Percentiles rank a stretch among this genome's conserved stretches.
These are phyloP conservation scores for Elsinoe perseae DNA, from an alignment of 2,329 filamentous ascomycete species.

Conservation along the genomic window DNA sequence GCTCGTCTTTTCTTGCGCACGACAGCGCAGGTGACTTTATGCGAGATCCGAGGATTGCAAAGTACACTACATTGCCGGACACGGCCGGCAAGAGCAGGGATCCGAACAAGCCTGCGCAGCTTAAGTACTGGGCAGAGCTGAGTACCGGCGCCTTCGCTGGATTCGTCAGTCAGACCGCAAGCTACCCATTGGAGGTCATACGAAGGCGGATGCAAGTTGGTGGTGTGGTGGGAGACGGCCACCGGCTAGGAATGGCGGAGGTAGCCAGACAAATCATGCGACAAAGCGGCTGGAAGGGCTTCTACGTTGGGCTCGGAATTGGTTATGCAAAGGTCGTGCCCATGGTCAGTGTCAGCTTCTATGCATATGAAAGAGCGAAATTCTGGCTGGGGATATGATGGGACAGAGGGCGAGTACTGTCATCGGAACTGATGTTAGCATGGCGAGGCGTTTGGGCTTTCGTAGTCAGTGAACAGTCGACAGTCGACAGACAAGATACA, in stretches of 20 bases:
- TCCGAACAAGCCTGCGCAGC: slow-evolving; percentile 54
- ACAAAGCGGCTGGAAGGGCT: slow-evolving; percentile 71
- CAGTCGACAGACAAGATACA: neutral
- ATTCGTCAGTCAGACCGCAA: slow-evolving; percentile 80
- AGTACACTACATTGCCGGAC: slow-evolving; percentile 65
- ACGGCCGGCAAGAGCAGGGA: slow-evolving; percentile 31
- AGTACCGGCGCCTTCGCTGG: slow-evolving; percentile 77
- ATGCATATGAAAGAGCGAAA: slow-evolving; percentile 59
- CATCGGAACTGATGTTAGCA: neutral
- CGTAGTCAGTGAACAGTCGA: neutral
- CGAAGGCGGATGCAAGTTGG: slow-evolving; percentile 92
- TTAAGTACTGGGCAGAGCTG: slow-evolving; percentile 82
- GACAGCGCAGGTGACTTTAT: slow-evolving; percentile 82
- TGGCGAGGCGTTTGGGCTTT: slow-evolving; percentile 15
- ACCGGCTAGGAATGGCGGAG: slow-evolving; percentile 66
- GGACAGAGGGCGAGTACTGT: neutral
- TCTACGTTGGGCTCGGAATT: slow-evolving; percentile 88
- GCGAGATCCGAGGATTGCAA: slow-evolving; percentile 57
- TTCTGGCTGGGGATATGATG: slow-evolving; percentile 44
- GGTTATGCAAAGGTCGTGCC: slow-evolving; percentile 93
- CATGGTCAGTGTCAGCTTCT: slow-evolving; percentile 69
- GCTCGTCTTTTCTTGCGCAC: slow-evolving; percentile 90
- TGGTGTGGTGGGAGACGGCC: slow-evolving; percentile 86
- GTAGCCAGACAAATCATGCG: slow-evolving; percentile 66
- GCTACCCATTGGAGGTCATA: slow-evolving; percentile 90